Conservation (phyloP, 805 yeast genomes). For the Debaryomyces tyrocola region DNA sequence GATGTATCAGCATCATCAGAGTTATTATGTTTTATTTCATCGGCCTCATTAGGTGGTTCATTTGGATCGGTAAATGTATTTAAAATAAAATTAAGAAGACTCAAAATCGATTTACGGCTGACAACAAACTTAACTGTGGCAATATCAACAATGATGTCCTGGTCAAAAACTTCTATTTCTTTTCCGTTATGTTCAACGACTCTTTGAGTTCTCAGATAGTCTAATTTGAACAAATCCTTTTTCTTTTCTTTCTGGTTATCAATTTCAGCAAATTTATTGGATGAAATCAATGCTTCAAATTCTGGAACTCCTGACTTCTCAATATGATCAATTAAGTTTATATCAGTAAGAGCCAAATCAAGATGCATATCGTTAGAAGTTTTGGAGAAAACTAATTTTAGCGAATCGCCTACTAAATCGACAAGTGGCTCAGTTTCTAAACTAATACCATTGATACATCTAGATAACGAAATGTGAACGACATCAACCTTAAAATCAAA, state of each 20-base stretch:
- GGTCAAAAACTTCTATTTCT: conserved; percentile 72
- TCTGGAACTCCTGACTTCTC: conserved; percentile 62
- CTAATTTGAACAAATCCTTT: conserved; percentile 54
- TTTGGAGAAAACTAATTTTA: conserved; percentile 59
- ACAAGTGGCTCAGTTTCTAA: conserved; percentile 67
- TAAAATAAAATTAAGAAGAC: conserved; percentile 75
- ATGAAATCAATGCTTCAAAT: conserved; percentile 67
- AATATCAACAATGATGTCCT: conserved; percentile 66
- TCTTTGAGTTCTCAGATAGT: conserved; percentile 60
- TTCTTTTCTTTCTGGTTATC: conserved; percentile 34
- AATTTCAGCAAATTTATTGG: conserved; percentile 43
- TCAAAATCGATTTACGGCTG: conserved; percentile 74
- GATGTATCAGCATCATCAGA: conserved; percentile 55
- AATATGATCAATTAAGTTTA: conserved; percentile 73
- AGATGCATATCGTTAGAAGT: conserved; percentile 64
- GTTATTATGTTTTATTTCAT: conserved; percentile 65
- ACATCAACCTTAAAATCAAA: conserved; percentile 66
- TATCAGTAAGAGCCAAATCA: conserved; percentile 60
- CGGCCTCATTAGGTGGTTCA: conserved; percentile 65
- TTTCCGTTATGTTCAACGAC: conserved; percentile 53
- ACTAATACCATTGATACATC: conserved; percentile 64
- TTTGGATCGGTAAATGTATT: conserved; percentile 88
- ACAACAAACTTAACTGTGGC: conserved; percentile 77
- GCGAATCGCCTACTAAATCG: conserved; percentile 67
- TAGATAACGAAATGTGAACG: conserved; percentile 60